Conservation (phyloP, 148 eudicot species). For the Spergularia marina region DNA sequence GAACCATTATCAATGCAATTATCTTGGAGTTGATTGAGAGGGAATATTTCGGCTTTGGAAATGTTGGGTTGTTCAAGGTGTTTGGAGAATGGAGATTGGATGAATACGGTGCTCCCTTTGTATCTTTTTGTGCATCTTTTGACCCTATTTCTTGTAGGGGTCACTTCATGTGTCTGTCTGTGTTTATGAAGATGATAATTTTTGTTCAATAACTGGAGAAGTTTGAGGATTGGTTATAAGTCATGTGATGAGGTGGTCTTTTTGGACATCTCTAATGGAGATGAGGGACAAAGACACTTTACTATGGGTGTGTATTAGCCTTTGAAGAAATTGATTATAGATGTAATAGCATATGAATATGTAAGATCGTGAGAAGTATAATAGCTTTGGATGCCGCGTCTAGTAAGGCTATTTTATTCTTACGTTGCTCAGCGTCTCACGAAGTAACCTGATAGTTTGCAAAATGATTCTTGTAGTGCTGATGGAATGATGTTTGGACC, state of each 20-base stretch:
- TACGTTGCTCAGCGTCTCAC: not conserved
- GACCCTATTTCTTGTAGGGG: too few species aligned
- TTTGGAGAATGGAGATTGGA: not conserved
- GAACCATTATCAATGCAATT: not conserved
- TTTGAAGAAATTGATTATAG: not conserved
- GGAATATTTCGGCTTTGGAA: not conserved
- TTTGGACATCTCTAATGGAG: not conserved
- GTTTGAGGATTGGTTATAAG: too few species aligned
- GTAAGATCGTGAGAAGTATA: not conserved
- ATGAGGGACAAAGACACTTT: not conserved
- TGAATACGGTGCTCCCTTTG: not conserved
- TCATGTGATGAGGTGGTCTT: too few species aligned
- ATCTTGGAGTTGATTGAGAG: not conserved
- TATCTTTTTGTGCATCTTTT: not conserved
- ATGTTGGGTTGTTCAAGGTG: not conserved
- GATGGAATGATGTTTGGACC: conserved; percentile 98
- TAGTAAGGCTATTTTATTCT: too few species aligned
- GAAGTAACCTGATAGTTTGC: conserved; percentile 6
- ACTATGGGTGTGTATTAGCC: conserved; percentile 1
- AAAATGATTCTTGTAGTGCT: conserved; percentile 52
- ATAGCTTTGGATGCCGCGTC: not conserved
- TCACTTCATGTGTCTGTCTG: too few species aligned
- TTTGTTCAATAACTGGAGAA: too few species aligned
- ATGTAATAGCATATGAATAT: not conserved
- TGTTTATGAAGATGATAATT: too few species aligned